A percentile compares a stretch with the other conserved stretches of the same genome.
These are phyloP conservation scores for Immersiporthe knoxdaviesiana DNA, from an alignment of 2,329 filamentous ascomycete genomes.

Conservation along the genomic window DNA sequence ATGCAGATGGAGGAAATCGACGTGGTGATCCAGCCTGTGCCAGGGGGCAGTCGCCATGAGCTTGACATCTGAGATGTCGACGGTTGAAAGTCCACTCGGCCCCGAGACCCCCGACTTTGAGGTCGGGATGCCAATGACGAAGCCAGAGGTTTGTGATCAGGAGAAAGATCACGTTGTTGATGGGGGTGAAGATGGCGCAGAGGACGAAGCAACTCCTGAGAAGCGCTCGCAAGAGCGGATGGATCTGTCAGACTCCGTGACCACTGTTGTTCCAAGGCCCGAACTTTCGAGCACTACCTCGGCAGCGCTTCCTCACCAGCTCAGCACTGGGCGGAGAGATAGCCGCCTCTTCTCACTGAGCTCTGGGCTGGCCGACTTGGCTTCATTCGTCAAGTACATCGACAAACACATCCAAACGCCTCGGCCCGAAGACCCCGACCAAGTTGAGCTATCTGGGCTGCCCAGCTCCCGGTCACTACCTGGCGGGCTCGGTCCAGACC, in stretches of 20 bases:
- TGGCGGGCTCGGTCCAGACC: not conserved
- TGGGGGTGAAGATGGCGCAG: not conserved
- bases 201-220: not conserved
- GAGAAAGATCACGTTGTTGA: not conserved
- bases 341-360: conserved; percentile 32
- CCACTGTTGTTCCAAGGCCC: not conserved
- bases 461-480: not conserved
- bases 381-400: conserved; percentile 33
- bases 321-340: conserved; percentile 22
- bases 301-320: not conserved
- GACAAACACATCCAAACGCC: conserved; percentile 28
- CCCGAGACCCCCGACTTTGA: conserved; percentile 7
- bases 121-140: not conserved
- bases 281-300: not conserved
- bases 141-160: not conserved
- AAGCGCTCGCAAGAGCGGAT: not conserved
- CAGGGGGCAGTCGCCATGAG: not conserved
- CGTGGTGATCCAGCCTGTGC: not conserved
- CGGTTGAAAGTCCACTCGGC: conserved; percentile 3
- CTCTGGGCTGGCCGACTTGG: conserved; percentile 32
- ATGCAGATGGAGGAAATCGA: not conserved
- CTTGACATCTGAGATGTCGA: conserved; percentile 8
- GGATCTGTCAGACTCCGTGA: not conserved
- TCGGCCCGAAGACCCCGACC: not conserved
- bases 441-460: not conserved